Percentiles rank a stretch among this genome's conserved stretches.
These are phyloP conservation scores for Taiwanofungus camphoratus DNA, from an alignment of 1,284 basidiomycete genomes.

Conservation along the genomic window DNA sequence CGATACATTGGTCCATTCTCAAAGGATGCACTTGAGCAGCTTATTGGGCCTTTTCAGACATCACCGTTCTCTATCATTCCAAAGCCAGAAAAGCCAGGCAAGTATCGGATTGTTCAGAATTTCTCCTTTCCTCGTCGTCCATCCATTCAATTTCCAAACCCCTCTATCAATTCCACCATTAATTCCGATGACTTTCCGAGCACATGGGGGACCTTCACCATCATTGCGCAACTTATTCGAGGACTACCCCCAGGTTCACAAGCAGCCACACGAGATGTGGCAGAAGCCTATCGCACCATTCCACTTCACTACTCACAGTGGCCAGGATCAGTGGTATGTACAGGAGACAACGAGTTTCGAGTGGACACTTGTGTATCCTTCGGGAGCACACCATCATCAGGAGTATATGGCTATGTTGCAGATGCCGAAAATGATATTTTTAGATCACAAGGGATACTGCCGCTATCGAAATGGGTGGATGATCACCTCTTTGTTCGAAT, in stretches of 20 bases:
- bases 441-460: slow-evolving; percentile 13
- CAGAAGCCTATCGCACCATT: slow-evolving; percentile 17
- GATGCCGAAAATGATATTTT: slow-evolving; percentile 13
- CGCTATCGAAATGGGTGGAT: slow-evolving; percentile 16
- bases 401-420: slow-evolving; percentile 1
- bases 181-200: slow-evolving; percentile 14
- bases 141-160: not conserved
- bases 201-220: slow-evolving; percentile 18
- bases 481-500: slow-evolving; percentile 10
- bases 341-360: slow-evolving; percentile 8
- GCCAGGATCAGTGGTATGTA: slow-evolving; percentile 23
- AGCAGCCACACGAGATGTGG: slow-evolving; percentile 12
- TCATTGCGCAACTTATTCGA: slow-evolving; percentile 10
- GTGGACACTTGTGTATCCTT: slow-evolving; percentile 3
- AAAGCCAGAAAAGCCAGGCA: slow-evolving; percentile 1
- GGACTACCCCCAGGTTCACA: slow-evolving; percentile 19
- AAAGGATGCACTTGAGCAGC: not conserved
- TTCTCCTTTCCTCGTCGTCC: slow-evolving; percentile 14
- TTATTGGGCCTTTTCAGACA: slow-evolving; percentile 7
- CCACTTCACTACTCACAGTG: slow-evolving; percentile 12
- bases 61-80: slow-evolving; percentile 9
- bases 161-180: slow-evolving; percentile 8
- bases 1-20: slow-evolving; percentile 30
- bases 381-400: slow-evolving; percentile 4
- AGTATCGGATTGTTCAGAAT: slow-evolving; percentile 16